These are phyloP conservation scores for Amphichorda felina DNA, from an alignment of 2,329 filamentous ascomycete species.

Conservation along the genomic window DNA sequence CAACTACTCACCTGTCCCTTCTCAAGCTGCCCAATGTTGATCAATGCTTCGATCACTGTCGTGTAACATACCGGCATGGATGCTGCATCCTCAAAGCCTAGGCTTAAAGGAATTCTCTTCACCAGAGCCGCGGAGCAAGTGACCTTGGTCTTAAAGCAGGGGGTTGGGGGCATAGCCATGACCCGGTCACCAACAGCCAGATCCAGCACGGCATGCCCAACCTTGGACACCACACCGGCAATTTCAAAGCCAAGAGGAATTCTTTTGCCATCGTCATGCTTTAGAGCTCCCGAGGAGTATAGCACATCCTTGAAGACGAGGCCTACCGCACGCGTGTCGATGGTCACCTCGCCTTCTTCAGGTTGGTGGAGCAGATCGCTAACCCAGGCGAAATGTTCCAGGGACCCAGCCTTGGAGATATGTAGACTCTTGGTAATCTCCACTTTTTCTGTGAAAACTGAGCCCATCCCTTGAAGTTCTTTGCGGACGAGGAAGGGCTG, in stretches of 20 bases:
- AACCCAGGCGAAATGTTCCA: no score
- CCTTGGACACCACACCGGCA: background rate
- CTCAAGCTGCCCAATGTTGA: constrained; percentile 4
- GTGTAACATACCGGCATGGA: constrained; percentile 17
- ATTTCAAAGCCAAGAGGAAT: background rate
- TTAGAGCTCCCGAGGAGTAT: no score
- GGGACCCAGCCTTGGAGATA: no score
- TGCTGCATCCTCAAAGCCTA: constrained; percentile 20
- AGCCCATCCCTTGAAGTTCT: no score
- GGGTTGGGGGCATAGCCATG: background rate
- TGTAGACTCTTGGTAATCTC: no score
- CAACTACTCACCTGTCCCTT: constrained; percentile 5
- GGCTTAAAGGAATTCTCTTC: constrained; percentile 18
- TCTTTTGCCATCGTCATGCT: background rate
- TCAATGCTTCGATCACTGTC: constrained; percentile 14
- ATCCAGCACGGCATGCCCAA: constrained; percentile 1
- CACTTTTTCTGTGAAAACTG: background rate
- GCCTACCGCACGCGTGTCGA: no score
- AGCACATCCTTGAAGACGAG: no score
- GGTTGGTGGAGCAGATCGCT: no score
- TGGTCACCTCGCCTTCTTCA: no score
- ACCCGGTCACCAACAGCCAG: constrained; percentile 7
- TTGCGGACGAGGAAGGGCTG: no score
- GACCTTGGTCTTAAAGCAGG: background rate
- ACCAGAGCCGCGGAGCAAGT: background rate